These are phyloP conservation scores for Quercus suber DNA, from an alignment of 306 rosid species.

Conservation along the genomic window DNA sequence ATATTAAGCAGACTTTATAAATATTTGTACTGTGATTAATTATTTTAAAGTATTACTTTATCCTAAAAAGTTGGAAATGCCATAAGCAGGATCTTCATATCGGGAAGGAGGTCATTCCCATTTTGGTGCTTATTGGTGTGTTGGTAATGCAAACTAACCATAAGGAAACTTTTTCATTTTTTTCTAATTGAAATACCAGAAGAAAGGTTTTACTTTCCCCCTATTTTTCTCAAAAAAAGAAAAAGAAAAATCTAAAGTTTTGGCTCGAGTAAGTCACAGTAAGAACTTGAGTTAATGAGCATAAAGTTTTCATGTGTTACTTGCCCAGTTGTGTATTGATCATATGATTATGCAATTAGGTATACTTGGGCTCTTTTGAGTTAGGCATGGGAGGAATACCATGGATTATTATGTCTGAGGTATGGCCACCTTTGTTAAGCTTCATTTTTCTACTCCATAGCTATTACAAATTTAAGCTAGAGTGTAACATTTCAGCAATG, in stretches of 20 bases:
- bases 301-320: neutral
- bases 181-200: neutral
- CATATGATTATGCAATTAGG: neutral
- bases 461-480: neutral
- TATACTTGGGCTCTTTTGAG: neutral
- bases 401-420: slow-evolving; percentile 17
- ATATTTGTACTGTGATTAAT: neutral
- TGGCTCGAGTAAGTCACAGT: neutral
- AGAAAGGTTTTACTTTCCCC: neutral
- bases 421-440: neutral
- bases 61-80: neutral
- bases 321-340: neutral
- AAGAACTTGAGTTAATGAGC: neutral
- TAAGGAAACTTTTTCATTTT: neutral
- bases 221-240: neutral
- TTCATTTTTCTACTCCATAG: neutral
- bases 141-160: slow-evolving; percentile 7
- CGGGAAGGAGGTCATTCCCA: neutral
- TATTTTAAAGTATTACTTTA: neutral
- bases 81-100: slow-evolving; percentile 8
- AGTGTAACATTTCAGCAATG: neutral
- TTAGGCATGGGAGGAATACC: slow-evolving; percentile 13
- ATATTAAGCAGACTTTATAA: neutral
- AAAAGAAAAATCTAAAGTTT: neutral
- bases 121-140: slow-evolving; percentile 14